These are phyloP conservation scores for Mesotaenium endlicherianum DNA, from an alignment of 139 green algal genomes.

Conservation along the genomic window DNA sequence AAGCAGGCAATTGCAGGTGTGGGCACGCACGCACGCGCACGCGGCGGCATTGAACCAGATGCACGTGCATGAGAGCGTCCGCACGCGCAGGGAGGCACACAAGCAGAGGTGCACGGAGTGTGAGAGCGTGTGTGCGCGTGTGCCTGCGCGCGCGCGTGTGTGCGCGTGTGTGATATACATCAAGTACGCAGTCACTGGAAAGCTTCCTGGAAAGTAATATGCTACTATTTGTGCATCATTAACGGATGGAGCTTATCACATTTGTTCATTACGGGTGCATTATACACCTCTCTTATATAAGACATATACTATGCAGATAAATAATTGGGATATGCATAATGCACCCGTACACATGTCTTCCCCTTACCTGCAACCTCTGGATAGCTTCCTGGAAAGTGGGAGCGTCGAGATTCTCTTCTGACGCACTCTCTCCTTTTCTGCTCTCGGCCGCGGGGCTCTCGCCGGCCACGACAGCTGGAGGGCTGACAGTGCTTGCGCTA, in stretches of 20 bases:
- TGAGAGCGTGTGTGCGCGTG: too few relatives aligned
- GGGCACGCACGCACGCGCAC: too few relatives aligned
- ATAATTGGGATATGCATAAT: background rate
- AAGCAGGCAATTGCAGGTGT: background rate
- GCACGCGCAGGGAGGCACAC: too few relatives aligned
- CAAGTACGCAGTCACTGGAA: background rate
- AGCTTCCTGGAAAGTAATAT: background rate
- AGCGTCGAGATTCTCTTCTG: background rate
- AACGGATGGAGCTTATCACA: too few relatives aligned
- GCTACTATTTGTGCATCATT: too few relatives aligned
- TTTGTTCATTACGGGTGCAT: too few relatives aligned
- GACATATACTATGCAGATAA: background rate
- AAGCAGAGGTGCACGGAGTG: too few relatives aligned
- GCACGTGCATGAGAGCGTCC: too few relatives aligned
- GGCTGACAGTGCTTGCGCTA: background rate
- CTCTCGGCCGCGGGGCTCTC: background rate
- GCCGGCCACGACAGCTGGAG: background rate
- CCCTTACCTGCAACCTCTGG: conserved; percentile 21
- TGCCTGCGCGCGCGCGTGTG: too few relatives aligned
- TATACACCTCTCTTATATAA: too few relatives aligned
- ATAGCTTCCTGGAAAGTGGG: conserved; percentile 21
- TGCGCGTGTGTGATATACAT: too few relatives aligned
- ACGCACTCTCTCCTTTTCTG: background rate
- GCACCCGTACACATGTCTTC: background rate
- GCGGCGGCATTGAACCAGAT: too few relatives aligned